Conservation (phyloP, 148 eudicot genomes). For the Rheum nobile region DNA sequence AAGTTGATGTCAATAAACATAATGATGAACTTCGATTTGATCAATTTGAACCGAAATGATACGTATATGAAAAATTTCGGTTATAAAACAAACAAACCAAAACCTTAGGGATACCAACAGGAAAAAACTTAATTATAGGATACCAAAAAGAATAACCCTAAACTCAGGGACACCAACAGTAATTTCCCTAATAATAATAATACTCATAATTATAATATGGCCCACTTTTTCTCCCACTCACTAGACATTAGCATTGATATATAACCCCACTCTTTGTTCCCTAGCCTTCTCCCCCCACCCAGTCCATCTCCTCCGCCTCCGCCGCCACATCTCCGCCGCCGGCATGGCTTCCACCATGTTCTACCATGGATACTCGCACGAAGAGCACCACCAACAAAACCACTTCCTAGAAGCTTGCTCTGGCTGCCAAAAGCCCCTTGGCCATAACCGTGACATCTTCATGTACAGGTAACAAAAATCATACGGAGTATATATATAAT, state of each 20-base stretch:
- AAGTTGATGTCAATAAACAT: no score
- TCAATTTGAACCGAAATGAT: no score
- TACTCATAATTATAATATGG: conserved; percentile 1
- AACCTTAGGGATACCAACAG: no score
- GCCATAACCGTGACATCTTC: conserved; percentile 37
- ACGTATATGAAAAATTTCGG: no score
- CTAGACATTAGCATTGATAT: not conserved
- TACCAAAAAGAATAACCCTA: no score
- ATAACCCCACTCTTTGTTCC: conserved; percentile 1
- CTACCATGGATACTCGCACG: not conserved
- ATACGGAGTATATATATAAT: not conserved
- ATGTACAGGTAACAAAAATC: conserved; percentile 51
- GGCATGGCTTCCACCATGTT: conserved; percentile 3
- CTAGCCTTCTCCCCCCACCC: not conserved
- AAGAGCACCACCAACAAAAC: not conserved
- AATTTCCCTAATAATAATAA: no score
- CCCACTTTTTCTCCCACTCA: conserved; percentile 1
- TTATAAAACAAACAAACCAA: no score
- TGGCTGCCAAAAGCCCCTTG: conserved; percentile 15
- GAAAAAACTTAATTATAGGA: no score
- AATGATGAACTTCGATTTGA: no score
- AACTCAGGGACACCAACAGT: no score
- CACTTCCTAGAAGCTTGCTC: conserved; percentile 11
- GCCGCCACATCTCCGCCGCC: not conserved
- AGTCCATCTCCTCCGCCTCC: not conserved